Evolutionary conservation across 108 stramenopile species (phyloP).

Genomic region (Conticribra guillardii): DNA sequence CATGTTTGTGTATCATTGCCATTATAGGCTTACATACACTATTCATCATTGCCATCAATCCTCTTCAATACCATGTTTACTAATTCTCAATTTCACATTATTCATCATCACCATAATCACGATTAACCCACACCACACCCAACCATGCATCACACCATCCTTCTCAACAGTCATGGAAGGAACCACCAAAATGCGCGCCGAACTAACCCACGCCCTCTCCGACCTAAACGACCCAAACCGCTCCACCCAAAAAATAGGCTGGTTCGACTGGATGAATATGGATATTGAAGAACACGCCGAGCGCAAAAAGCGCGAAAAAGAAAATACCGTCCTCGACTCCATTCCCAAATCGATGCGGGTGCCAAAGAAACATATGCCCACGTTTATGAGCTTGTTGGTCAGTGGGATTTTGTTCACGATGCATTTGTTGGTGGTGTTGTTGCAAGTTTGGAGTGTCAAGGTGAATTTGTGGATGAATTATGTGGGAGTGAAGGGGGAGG

Average conservation of each 20-base stretch:
- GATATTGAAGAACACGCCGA: constrained; percentile 90
- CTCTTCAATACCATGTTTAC: too few species aligned
- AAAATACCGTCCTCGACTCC: constrained; percentile 70
- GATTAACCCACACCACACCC: too few species aligned
- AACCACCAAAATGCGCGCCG: constrained; percentile 76
- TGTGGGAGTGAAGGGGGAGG: constrained; percentile 55
- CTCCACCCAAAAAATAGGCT: constrained; percentile 63
- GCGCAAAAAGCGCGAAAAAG: constrained; percentile 81
- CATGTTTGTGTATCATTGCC: not conserved
- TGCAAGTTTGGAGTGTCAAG: constrained; percentile 94
- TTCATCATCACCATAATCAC: not conserved
- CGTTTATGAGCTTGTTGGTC: constrained; percentile 79
- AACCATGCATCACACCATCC: not conserved
- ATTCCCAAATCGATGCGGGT: constrained; percentile 83
- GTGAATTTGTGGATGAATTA: constrained; percentile 93
- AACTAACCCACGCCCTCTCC: constrained; percentile 75
- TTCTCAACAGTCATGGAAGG: constrained; percentile 80
- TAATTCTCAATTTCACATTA: not conserved
- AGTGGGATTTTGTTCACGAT: constrained; percentile 75
- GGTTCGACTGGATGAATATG: constrained; percentile 88
- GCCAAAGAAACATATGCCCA: constrained; percentile 74
- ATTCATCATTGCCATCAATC: too few species aligned
- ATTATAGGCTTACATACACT: constrained; percentile 3
- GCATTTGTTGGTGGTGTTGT: constrained; percentile 85
- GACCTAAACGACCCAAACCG: constrained; percentile 86